Percentiles rank a stretch among this genome's conserved stretches.
Conservation (phyloP, 2,329 filamentous ascomycete genomes). For the Hyphodiscus sp. region DNA sequence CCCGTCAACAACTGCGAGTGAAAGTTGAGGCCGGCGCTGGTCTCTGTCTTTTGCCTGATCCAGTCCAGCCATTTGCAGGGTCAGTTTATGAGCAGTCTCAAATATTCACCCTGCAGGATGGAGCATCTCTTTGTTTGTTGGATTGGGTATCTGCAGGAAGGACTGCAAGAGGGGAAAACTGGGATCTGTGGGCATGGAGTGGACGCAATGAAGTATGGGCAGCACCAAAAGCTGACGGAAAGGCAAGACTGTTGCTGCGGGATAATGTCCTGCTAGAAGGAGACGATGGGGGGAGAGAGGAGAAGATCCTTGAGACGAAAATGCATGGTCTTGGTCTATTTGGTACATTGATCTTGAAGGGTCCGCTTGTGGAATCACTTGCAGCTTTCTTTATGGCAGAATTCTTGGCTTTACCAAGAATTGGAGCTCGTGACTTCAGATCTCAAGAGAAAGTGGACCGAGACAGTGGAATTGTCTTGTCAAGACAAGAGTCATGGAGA, state of each 20-base stretch:
- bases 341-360: conserved; percentile 78
- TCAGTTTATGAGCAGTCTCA: conserved; percentile 83
- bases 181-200: conserved; percentile 73
- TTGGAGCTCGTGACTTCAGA: conserved; percentile 76
- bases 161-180: conserved; percentile 77
- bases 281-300: conserved; percentile 36
- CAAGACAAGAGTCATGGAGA: conserved; percentile 47
- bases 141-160: conserved; percentile 95
- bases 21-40: conserved; percentile 44
- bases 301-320: conserved; percentile 42
- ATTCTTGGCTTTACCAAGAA: conserved; percentile 70
- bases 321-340: conserved; percentile 74
- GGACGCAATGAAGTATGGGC: conserved; percentile 86
- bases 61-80: conserved; percentile 81
- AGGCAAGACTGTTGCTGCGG: conserved; percentile 64
- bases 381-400: conserved; percentile 71
- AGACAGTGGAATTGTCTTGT: conserved; percentile 32
- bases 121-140: conserved; percentile 66
- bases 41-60: conserved; percentile 74
- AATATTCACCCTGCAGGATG: conserved; percentile 57
- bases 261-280: conserved; percentile 74
- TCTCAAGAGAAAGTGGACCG: conserved; percentile 43
- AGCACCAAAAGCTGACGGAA: conserved; percentile 32
- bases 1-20: conserved; percentile 50
- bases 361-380: conserved; percentile 59